Percentiles rank a stretch among this genome's conserved stretches.
Evolutionary conservation across 306 rosid genomes (phyloP).

Genomic region (Fragaria iinumae): DNA sequence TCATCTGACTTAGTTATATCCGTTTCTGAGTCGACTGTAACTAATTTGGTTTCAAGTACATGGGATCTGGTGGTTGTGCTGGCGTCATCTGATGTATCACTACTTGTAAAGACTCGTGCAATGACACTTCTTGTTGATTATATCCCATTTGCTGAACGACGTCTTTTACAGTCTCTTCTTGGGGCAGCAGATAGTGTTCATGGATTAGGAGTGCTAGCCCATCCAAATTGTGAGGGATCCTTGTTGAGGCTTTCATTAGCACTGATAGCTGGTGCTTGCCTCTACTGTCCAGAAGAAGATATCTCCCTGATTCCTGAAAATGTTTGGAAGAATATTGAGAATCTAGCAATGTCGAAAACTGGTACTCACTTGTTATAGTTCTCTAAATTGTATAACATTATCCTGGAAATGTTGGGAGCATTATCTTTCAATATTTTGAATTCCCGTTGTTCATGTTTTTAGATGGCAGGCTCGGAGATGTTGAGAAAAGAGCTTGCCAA

Average conservation of each 20-base stretch:
- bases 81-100: slow-evolving; percentile 66
- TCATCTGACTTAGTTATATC: slow-evolving; percentile 39
- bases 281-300: slow-evolving; percentile 74
- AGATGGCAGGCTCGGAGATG: slow-evolving; percentile 70
- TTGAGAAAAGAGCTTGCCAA: slow-evolving; percentile 78
- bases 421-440: not conserved
- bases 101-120: slow-evolving; percentile 59
- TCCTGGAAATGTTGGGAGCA: slow-evolving; percentile 17
- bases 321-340: slow-evolving; percentile 74
- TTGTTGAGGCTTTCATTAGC: slow-evolving; percentile 74
- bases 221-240: slow-evolving; percentile 63
- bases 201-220: slow-evolving; percentile 48
- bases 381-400: slow-evolving; percentile 8
- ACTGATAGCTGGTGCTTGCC: slow-evolving; percentile 75
- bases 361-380: slow-evolving; percentile 45
- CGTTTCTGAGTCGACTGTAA: slow-evolving; percentile 45
- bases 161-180: slow-evolving; percentile 72
- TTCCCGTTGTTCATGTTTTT: slow-evolving; percentile 25
- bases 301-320: slow-evolving; percentile 71
- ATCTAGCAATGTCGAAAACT: slow-evolving; percentile 53
- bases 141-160: slow-evolving; percentile 72
- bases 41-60: slow-evolving; percentile 75
- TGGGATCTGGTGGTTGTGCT: slow-evolving; percentile 81
- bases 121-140: slow-evolving; percentile 72
- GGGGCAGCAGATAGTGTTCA: slow-evolving; percentile 64